Evolutionary conservation across 768 basidiomycete genomes (phyloP), one percentile per base, ranked within the genome.

Genomic region (Agrocybe pediades): DNA sequence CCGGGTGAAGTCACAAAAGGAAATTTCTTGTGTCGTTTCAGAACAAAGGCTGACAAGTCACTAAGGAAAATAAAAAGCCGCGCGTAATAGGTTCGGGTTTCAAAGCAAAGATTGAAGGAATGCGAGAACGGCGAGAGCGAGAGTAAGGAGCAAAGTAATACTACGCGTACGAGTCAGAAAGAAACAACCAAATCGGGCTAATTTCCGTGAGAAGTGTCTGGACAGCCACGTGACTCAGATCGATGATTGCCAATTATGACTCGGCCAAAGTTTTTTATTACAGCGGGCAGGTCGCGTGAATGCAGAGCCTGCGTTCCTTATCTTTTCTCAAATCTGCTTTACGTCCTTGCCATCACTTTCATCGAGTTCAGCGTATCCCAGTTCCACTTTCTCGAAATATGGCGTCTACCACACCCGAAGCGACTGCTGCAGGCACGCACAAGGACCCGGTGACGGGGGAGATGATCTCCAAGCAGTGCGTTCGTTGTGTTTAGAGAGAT

Each of bases 401-500:
- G 79, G 73, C 79, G 19, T 67, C n/a, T n/a, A n/a, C n/a, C n/a
- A n/a, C n/a, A n/a, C n/a, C 77, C 29, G 77, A 76, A 62, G 15
- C 74, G 53, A 74, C 78, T 48, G 51, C 74, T 47, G 66, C 74
- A 27, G 77, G 75, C 33, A 75, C 77, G 7, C 80, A 82, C 61
- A 86, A 85, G 79, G 91, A 94, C 69, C 89, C 89, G 39, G 83
- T 94, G 58, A 97, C 96, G 0, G 95, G 95, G 29, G 95, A 98
- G 73, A 81, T 97, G 87, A 86, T 99, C 65, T 97, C 94, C 74
- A 99, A 99, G 85, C 82, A 82, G 96, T 96, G 49, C 54, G 87
- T 81, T 47, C 45, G 43, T 49, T 46, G 24, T 54, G 41, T 61
- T 55, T 42, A n/a, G 17, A 36, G 42, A 30, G 51, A 54, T 59